These are phyloP conservation scores for Litsea cubeba DNA, from an alignment of 164 flowering plant species.

Conservation along the genomic window DNA sequence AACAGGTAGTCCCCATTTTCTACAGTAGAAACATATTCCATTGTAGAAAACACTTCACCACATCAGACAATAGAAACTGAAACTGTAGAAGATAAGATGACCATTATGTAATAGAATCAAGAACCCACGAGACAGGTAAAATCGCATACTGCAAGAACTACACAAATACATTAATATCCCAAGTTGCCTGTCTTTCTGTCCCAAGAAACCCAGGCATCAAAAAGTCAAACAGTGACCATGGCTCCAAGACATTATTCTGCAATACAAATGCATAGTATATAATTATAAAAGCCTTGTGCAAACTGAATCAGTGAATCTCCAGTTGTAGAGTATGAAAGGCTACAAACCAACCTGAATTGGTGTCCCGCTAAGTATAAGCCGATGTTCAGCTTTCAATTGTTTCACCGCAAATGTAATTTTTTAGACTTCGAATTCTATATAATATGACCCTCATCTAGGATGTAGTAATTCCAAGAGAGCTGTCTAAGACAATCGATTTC, in stretches of 20 bases:
- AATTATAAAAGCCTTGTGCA: conserved; percentile 3
- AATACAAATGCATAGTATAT: conserved; percentile 15
- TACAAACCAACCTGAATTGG: conserved; percentile 76
- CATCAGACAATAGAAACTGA: too few species aligned
- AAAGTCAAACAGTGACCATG: conserved; percentile 99
- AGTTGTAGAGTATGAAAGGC: neutral
- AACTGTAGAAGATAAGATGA: too few species aligned
- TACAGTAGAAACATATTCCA: too few species aligned
- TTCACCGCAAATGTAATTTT: conserved; percentile 85
- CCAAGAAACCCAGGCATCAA: conserved; percentile 99
- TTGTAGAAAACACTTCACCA: too few species aligned
- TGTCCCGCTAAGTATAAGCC: conserved; percentile 92
- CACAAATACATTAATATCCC: neutral
- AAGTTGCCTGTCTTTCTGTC: conserved; percentile 79
- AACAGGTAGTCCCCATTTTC: too few species aligned
- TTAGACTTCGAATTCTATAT: conserved; percentile 92
- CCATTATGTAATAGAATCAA: too few species aligned
- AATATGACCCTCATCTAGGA: conserved; percentile 96
- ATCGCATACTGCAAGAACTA: neutral
- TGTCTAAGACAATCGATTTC: conserved; percentile 77
- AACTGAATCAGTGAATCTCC: neutral
- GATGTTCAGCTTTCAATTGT: conserved; percentile 86
- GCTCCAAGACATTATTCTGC: conserved; percentile 93
- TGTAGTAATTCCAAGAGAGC: conserved; percentile 83
- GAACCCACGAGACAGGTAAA: neutral